Evolutionary conservation across 331 rosid species (phyloP).

Genomic region (Arachis monticola): DNA sequence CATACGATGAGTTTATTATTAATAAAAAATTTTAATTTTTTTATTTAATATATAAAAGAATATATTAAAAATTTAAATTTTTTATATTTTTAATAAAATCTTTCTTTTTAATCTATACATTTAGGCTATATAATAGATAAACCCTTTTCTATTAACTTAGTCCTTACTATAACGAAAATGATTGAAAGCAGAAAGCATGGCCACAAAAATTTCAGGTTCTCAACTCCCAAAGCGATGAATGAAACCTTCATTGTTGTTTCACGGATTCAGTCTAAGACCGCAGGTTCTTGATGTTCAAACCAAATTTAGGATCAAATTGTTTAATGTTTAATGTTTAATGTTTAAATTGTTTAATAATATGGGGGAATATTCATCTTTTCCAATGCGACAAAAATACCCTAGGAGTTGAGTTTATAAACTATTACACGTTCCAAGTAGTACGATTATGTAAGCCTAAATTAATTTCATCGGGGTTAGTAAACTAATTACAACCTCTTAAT

Average conservation of each 20-base stretch:
- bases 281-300: slow-evolving; percentile 1
- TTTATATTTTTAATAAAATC: no score
- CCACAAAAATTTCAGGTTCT: neutral
- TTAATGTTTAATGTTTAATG: slow-evolving; percentile 12
- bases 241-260: slow-evolving; percentile 17
- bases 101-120: no score
- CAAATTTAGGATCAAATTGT: slow-evolving; percentile 13
- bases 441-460: slow-evolving; percentile 17
- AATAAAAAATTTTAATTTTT: no score
- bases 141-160: no score
- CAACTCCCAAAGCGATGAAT: slow-evolving; percentile 40
- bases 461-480: slow-evolving; percentile 29
- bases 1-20: no score
- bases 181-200: neutral
- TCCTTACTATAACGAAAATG: no score
- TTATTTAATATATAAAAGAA: no score
- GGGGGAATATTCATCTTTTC: slow-evolving; percentile 77
- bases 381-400: slow-evolving; percentile 93
- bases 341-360: slow-evolving; percentile 8
- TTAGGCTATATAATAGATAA: no score
- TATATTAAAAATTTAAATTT: no score
- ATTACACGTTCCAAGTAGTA: slow-evolving; percentile 44
- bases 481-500: neutral
- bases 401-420: slow-evolving; percentile 45
- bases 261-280: neutral